A percentile compares a stretch with the other conserved stretches of the same genome.
Conservation (phyloP, 2,329 filamentous ascomycete genomes). For the Elsinoe necatrix region DNA sequence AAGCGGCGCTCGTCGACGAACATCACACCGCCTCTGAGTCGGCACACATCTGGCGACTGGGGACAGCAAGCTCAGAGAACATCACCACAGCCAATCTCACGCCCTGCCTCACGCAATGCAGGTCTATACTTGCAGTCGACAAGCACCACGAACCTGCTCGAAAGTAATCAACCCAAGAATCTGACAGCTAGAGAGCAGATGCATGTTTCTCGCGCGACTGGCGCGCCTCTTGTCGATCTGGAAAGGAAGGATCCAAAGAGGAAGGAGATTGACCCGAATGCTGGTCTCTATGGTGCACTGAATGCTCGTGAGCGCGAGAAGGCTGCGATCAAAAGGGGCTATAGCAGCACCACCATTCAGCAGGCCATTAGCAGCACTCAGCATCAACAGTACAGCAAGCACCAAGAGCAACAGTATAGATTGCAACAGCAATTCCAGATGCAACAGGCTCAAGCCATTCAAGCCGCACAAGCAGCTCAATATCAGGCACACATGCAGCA, state of each 20-base stretch:
- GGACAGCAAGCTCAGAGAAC: slow-evolving; percentile 18
- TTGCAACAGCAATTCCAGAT: slow-evolving; percentile 33
- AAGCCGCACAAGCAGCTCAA: slow-evolving; percentile 19
- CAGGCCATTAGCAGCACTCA: slow-evolving; percentile 54
- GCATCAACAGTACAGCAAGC: slow-evolving; percentile 36
- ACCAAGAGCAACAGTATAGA: slow-evolving; percentile 33
- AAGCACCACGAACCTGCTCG: slow-evolving; percentile 20
- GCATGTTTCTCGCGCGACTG: slow-evolving; percentile 74
- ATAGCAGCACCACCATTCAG: slow-evolving; percentile 58
- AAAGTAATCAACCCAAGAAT: slow-evolving; percentile 47
- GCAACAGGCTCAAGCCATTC: slow-evolving; percentile 24
- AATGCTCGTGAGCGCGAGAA: slow-evolving; percentile 72
- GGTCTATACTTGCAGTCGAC: slow-evolving; percentile 39
- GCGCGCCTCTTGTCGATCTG: slow-evolving; percentile 65
- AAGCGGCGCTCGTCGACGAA: slow-evolving; percentile 11
- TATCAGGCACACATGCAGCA: slow-evolving; percentile 25
- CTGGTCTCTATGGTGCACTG: slow-evolving; percentile 66
- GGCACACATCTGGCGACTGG: slow-evolving; percentile 26
- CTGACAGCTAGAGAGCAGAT: slow-evolving; percentile 85
- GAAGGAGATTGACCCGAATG: slow-evolving; percentile 32
- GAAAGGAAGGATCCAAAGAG: slow-evolving; percentile 38
- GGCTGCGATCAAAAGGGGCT: slow-evolving; percentile 58
- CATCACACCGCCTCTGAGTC: slow-evolving; percentile 25
- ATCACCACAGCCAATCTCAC: slow-evolving; percentile 22
- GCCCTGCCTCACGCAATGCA: slow-evolving; percentile 52